Evolutionary conservation across 2,329 filamentous ascomycete species (phyloP).

Genomic region (Xylariaceae sp.): DNA sequence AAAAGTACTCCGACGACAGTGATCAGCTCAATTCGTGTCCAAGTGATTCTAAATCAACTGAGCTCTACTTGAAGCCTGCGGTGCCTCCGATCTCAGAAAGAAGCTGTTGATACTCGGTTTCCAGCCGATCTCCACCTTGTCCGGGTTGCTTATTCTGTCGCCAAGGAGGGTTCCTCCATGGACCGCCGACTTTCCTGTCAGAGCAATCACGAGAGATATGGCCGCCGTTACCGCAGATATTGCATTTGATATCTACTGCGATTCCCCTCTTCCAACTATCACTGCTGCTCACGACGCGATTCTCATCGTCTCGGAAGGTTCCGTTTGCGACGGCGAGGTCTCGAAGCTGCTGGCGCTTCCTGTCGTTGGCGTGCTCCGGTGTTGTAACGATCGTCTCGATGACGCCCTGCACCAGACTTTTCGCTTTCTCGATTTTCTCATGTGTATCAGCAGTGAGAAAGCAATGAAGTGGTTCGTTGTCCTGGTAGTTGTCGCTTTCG

Average conservation of each 20-base stretch:
- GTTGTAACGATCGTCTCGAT: slow-evolving; percentile 78
- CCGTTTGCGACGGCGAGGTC: slow-evolving; percentile 81
- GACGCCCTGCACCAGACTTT: no score
- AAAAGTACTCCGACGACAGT: no score
- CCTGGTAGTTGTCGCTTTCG: no score
- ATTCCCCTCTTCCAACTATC: neutral
- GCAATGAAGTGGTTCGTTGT: no score
- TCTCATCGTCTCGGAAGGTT: slow-evolving; percentile 79
- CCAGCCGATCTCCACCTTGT: neutral
- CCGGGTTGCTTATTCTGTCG: neutral
- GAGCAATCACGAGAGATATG: slow-evolving; percentile 4
- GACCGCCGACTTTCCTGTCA: neutral
- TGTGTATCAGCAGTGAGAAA: no score
- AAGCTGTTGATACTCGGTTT: slow-evolving; percentile 9
- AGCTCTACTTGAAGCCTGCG: no score
- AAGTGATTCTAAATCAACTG: no score
- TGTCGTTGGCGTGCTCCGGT: slow-evolving; percentile 74
- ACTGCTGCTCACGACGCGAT: neutral
- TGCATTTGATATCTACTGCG: neutral
- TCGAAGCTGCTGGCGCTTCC: slow-evolving; percentile 80
- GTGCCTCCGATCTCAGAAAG: neutral
- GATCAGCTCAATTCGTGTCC: no score
- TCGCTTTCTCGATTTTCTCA: no score
- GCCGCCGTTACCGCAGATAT: slow-evolving; percentile 10
- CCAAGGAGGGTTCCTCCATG: neutral